Conservation (phyloP, 441 rosid species). For the Bruguiera hainesii region DNA sequence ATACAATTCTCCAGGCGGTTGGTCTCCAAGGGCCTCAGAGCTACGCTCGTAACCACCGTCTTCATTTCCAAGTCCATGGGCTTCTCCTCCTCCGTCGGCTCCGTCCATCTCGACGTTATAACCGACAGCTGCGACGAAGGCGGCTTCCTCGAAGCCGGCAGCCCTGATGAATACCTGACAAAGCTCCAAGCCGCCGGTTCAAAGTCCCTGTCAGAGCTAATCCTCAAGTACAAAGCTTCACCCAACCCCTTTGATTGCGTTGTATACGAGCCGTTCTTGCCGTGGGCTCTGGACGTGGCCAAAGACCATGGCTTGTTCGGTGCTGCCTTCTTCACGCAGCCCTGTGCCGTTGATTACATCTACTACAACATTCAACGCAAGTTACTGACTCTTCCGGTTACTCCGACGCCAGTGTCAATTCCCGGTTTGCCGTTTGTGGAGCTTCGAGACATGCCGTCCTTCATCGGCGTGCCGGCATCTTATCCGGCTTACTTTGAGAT, state of each 20-base stretch:
- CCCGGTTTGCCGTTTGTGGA: constrained; percentile 33
- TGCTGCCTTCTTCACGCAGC: constrained; percentile 10
- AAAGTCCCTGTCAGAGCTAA: not conserved
- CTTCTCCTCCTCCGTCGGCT: constrained; percentile 14
- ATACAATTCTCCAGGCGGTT: constrained; percentile 18
- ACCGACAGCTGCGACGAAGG: constrained; percentile 27
- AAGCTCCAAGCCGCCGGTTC: not conserved
- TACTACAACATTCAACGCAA: not conserved
- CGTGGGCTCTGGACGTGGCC: constrained; percentile 16
- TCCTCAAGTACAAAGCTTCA: not conserved
- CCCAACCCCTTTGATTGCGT: constrained; percentile 5
- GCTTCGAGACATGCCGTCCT: constrained; percentile 58
- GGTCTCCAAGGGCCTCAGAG: constrained; percentile 17
- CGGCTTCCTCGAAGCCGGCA: constrained; percentile 1
- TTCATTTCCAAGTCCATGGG: constrained; percentile 18
- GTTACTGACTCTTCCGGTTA: not conserved
- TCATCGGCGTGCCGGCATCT: constrained; percentile 34
- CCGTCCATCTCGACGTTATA: constrained; percentile 19
- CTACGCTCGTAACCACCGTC: constrained; percentile 13
- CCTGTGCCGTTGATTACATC: constrained; percentile 6
- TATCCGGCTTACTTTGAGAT: constrained; percentile 54
- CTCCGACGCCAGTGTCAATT: constrained; percentile 5
- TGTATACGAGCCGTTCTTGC: constrained; percentile 8
- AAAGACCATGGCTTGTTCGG: constrained; percentile 7
- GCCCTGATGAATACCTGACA: not conserved